Evolutionary conservation across 2,329 filamentous ascomycete genomes (phyloP), one percentile per base, ranked within the genome.

Genomic region (Lachnellula cervina): DNA sequence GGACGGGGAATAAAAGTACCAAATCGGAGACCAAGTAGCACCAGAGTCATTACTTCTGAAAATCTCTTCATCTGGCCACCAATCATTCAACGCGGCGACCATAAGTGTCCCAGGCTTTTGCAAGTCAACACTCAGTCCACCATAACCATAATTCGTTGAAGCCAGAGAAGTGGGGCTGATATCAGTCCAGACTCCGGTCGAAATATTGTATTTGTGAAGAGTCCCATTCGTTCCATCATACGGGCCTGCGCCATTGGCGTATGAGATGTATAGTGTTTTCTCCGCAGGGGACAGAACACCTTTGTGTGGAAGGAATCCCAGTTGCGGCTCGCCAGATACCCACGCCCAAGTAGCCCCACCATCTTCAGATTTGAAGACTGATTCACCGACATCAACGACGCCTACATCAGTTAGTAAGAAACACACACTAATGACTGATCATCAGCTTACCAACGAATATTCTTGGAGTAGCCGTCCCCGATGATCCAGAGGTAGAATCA

Each of bases 51-150:
- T 79, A 3, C 79, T 81, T 23, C 81, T 71, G 70, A 77, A 84
- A 37, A 83, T 70, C 52, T 80, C 76, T 1, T 76, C 80, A 57
- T 84, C 81, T 0, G 81, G 81, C 69, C 75, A 83, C 81, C 81
- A 84, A 16, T 75, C 78, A 68, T 84, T 84, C 42, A 83, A 66
- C 1, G 75, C 76, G 0, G 80, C 79, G 0, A 82, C 80, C 46
- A 84, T 76, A 16, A 84, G 64, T 0, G 80, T 83, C 0, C 80
- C 81, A 0, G 81, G 75, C 23, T 76, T 77, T 60, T 78, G 73
- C 59, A 77, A 70, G 48, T 84, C 81, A 19, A 84, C 70, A 0
- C 75, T 72, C 1, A 84, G 68, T 2, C 81, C 81, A 5, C 81
- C 81, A 45, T 82, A 84, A 1, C 81, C 81, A 54, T 64, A 64